These are phyloP conservation scores for Apiospora phragmitis DNA, from an alignment of 2,329 filamentous ascomycete genomes.

Conservation along the genomic window DNA sequence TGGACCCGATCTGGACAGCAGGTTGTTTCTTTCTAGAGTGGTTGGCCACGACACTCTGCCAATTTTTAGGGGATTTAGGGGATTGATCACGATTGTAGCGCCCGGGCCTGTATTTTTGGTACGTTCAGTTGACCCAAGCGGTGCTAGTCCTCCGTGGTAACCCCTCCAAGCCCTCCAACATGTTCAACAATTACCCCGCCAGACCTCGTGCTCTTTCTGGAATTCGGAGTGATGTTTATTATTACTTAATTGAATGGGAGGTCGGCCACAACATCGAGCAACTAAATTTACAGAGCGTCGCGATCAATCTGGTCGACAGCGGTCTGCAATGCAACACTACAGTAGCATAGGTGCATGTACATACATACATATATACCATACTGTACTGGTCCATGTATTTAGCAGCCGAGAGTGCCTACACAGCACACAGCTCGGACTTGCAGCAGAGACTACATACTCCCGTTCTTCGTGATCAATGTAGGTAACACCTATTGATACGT, in stretches of 20 bases:
- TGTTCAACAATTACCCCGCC: neutral
- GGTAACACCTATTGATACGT: too few species aligned
- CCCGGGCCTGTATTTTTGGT: neutral
- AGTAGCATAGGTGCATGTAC: neutral
- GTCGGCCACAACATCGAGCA: neutral
- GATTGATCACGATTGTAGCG: neutral
- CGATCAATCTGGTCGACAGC: neutral
- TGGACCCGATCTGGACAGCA: conserved; percentile 7
- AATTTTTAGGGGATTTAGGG: neutral
- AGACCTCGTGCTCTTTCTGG: neutral
- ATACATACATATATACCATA: too few species aligned
- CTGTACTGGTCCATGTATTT: too few species aligned
- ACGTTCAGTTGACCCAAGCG: neutral
- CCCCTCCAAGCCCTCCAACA: neutral
- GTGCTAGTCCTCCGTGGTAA: neutral
- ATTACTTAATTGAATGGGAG: neutral
- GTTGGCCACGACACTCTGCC: conserved; percentile 10
- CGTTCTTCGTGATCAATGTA: neutral
- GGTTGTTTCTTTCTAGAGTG: neutral
- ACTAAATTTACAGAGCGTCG: neutral
- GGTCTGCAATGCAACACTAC: neutral
- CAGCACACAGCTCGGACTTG: neutral
- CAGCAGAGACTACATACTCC: neutral
- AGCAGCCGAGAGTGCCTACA: too few species aligned
- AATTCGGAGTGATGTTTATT: neutral